Evolutionary conservation across 129 eudicot genomes (phyloP).

Genomic region (sunflower (Helianthus annuus)): HanXRQr2.0-SUNRISE NC_035446.2:56030643-56031142

Average conservation of each 20-base stretch:
- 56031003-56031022: slow-evolving; percentile 15
- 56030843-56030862: slow-evolving; percentile 69
- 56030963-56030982: slow-evolving; percentile 29
- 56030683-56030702: slow-evolving; percentile 32
- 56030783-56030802: slow-evolving; percentile 76
- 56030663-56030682: slow-evolving; percentile 38
- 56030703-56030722: slow-evolving; percentile 30
- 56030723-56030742: slow-evolving; percentile 22
- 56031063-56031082: slow-evolving; percentile 15
- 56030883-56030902: slow-evolving; percentile 75
- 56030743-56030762: neutral
- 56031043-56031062: neutral
- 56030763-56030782: slow-evolving; percentile 47
- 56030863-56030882: slow-evolving; percentile 80
- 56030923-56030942: slow-evolving; percentile 56
- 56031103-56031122: slow-evolving; percentile 24
- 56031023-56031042: slow-evolving; percentile 23
- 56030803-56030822: slow-evolving; percentile 71
- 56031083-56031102: slow-evolving; percentile 27
- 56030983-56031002: slow-evolving; percentile 16
- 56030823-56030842: slow-evolving; percentile 59
- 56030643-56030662: slow-evolving; percentile 43
- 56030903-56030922: slow-evolving; percentile 43
- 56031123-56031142: slow-evolving; percentile 26
- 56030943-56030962: slow-evolving; percentile 68